Evolutionary conservation across 2,329 filamentous ascomycete genomes (phyloP), one percentile per base, ranked within the genome.

Genomic region (Rhynchosporium agropyri): DNA sequence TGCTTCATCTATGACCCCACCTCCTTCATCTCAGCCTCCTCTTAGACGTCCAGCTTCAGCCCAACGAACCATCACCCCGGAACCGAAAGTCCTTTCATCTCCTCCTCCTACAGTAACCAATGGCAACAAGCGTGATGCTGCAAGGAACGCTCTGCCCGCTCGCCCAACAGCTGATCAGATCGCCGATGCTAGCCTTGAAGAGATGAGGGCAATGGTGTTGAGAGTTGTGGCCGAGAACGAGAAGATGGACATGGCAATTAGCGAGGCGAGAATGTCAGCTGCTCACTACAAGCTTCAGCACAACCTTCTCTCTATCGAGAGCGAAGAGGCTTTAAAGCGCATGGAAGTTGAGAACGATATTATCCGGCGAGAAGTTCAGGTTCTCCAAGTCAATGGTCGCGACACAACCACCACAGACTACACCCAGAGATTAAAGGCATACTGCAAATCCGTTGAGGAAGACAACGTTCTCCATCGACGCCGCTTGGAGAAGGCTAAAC

Each of bases 241-340:
- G 51, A 82, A 80, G 69, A 77, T 88, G 55, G 68, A 71, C n/a
- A 64, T 65, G 38, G 59, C 62, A 36, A 75, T 86, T n/a, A 80
- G 83, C 66, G 86, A 89, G 68, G 82, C 85, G 61, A 91, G 95
- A 72, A 93, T 92, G 80, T 90, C 93, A 63, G 88, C 90, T 15
- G 90, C 93, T 38, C 93, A 97, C 75, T 89, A 95, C 79, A 96
- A 95, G 77, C 80, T 98, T 60, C 94, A 97, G 75, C 90, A 93
- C 73, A 92, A 89, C 70, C 84, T 97, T 72, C 83, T 96, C 33
- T 87, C 85, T 58, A 87, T 97, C 68, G 91, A 96, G 72, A 92
- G 90, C 60, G 87, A 89, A 55, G 92, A 96, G 69, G 89, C 92
- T 36, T 85, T 91, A 9, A 93, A 96, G 76, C 87, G 92, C 31